Base-by-base conservation (phyloP, 1,284 basidiomycete genomes). In the Ceratobasidium sp. region DNA sequence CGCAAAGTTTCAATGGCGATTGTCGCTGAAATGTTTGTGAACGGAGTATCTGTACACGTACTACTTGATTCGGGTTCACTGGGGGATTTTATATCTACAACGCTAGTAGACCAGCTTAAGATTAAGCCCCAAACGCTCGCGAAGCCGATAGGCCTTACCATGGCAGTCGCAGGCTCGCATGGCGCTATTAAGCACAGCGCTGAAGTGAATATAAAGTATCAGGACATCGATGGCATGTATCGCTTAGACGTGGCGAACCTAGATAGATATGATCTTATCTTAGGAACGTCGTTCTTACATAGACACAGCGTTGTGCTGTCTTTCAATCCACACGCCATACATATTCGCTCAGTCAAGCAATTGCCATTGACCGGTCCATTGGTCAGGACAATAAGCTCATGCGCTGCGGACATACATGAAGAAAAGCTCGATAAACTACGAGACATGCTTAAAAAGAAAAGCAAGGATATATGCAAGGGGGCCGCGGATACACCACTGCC, bases 71-170 rank as follows among this genome's bases (percentile, higher is more conserved):
- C 78, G 0, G 82, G 81, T 0, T 82, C 80, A 0, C 63, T 81
- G 0, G 79, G 77, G 0, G 81, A 82, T 74, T 82, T 83, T 61
- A 78, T 83, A 26, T 82, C 81, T 0, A 74, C 78, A 1, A 79
- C 75, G 2, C 47, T 81, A 8, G 81, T 78, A 0, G 79, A 82
- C 63, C 81, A 82, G 73, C 74, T 82, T 11, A 75, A 80, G 66
- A 64, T 82, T 76, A 0, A 76, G 62, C 8, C 49, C 32, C 18
- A 76, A 8, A 0, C 74, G 44, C 18, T 70, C 18, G 67, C 52
- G 5, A 72, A 72, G 26, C 70, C 70, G 8, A 46, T 72, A 13
- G 18, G n/a, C 3, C 23, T 72, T 1, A 8, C 38, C 1, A 59
- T 62, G 59, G 70, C 70, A 0, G 70, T 62, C 5, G 23, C 46